These are phyloP conservation scores for Phytophthora litchii DNA, from an alignment of 352 stramenopile species.

Conservation along the genomic window DNA sequence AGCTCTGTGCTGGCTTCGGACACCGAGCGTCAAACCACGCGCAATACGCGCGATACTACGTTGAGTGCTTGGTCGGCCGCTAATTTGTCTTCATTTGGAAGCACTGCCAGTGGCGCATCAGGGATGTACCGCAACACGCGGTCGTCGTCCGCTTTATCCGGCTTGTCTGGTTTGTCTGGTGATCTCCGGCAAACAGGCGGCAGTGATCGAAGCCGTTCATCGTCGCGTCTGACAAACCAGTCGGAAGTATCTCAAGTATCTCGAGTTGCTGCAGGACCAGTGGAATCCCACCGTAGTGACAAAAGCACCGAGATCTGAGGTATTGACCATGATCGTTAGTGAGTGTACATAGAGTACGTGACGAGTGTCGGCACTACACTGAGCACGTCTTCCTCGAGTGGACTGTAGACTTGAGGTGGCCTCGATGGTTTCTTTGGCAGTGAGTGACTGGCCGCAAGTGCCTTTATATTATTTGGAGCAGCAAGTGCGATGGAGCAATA, in stretches of 20 bases:
- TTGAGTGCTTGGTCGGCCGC: constrained; percentile 63
- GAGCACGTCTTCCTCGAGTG: constrained; percentile 7
- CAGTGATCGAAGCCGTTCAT: constrained; percentile 24
- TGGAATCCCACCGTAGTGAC: constrained; percentile 28
- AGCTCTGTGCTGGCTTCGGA: constrained; percentile 81
- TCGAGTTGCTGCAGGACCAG: constrained; percentile 5
- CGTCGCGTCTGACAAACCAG: constrained; percentile 12
- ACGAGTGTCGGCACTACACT: constrained; percentile 7
- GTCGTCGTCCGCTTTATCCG: constrained; percentile 13
- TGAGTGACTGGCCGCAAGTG: constrained; percentile 25
- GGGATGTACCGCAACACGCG: constrained; percentile 21
- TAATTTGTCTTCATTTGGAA: constrained; percentile 48
- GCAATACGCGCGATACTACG: constrained; percentile 72
- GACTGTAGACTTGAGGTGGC: constrained; percentile 12
- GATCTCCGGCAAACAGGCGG: constrained; percentile 19
- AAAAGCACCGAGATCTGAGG: constrained; percentile 36
- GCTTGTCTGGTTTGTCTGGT: constrained; percentile 9
- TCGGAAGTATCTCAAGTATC: constrained; percentile 4
- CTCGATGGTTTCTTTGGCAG: constrained; percentile 20
- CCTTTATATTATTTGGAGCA: constrained; percentile 39
- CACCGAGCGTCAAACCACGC: constrained; percentile 44
- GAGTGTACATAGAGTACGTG: constrained; percentile 36
- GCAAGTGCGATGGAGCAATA: constrained; percentile 11
- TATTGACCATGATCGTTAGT: constrained; percentile 25
- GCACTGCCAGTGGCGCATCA: constrained; percentile 23